Percentiles rank a stretch among this genome's conserved stretches.
Evolutionary conservation across 208 protist genomes (phyloP).

Genomic region (Crithidia bombi): DNA sequence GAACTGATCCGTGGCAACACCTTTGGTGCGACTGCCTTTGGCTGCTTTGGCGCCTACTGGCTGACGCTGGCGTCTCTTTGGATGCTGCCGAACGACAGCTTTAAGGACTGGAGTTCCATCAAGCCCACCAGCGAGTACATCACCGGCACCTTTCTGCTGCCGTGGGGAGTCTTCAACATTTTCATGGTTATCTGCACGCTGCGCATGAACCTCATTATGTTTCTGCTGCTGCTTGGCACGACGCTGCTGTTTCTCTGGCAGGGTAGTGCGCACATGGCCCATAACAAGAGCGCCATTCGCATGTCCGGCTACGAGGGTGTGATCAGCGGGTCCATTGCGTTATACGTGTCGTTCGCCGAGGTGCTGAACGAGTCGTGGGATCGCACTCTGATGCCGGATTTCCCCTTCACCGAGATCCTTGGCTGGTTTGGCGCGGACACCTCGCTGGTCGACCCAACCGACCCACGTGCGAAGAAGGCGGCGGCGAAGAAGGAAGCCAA

Average conservation of each 20-base stretch:
- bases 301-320: conserved; percentile 44
- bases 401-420: conserved; percentile 20
- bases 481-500: conserved; percentile 4
- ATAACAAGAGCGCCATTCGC: conserved; percentile 16
- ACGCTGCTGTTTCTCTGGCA: conserved; percentile 23
- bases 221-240: conserved; percentile 6
- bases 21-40: conserved; percentile 41
- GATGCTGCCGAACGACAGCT: conserved; percentile 33
- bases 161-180: conserved; percentile 21
- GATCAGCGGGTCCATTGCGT: conserved; percentile 38
- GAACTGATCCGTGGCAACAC: conserved; percentile 46
- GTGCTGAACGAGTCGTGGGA: conserved; percentile 48
- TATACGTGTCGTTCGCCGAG: conserved; percentile 51
- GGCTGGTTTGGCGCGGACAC: conserved; percentile 21
- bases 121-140: conserved; percentile 9
- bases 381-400: conserved; percentile 32
- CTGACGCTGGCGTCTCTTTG: conserved; percentile 35
- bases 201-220: conserved; percentile 7
- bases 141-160: conserved; percentile 9
- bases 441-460: neutral
- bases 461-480: neutral
- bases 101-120: neutral
- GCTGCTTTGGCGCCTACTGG: conserved; percentile 52
- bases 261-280: conserved; percentile 14
- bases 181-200: conserved; percentile 26